phyloP scores from a whole-genome alignment of 2,329 filamentous ascomycete species.

The Onygenales sp. region DNA sequence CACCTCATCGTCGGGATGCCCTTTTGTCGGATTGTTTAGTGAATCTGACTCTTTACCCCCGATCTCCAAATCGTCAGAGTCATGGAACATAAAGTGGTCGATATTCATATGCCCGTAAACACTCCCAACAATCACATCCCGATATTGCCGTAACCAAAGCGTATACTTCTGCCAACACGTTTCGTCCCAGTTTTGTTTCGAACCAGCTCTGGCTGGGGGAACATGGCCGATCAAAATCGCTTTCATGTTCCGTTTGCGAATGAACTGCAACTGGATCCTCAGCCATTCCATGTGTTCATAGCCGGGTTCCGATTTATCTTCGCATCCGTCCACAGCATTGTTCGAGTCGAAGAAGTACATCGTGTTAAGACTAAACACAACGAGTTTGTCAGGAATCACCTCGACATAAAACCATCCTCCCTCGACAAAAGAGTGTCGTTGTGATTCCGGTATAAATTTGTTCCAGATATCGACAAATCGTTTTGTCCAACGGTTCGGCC shows the following conservation, averaged over 20 bases:
- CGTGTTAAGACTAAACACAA: constrained; percentile 90
- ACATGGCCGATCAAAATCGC: constrained; percentile 92
- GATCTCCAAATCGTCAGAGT: constrained; percentile 66
- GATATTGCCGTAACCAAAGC: constrained; percentile 79
- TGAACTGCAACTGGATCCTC: constrained; percentile 71
- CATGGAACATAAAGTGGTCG: constrained; percentile 90
- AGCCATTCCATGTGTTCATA: constrained; percentile 97
- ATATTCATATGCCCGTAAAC: constrained; percentile 97
- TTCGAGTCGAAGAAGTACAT: constrained; percentile 95
- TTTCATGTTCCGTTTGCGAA: constrained; percentile 81
- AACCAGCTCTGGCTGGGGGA: constrained; percentile 74
- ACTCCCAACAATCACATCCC: constrained; percentile 72
- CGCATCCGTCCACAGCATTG: constrained; percentile 85
- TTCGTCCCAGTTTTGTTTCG: constrained; percentile 88
- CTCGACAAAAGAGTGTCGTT: constrained; percentile 81
- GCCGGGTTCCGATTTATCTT: constrained; percentile 67
- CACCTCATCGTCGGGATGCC: constrained; percentile 39
- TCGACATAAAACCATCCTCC: constrained; percentile 95
- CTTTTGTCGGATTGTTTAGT: constrained; percentile 9
- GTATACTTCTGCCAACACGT: constrained; percentile 98
- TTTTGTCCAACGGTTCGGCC: constrained; percentile 79
- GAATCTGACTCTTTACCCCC: constrained; percentile 23
- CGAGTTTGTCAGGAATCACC: constrained; percentile 74
- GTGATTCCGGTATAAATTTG: constrained; percentile 81
- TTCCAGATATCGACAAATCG: constrained; percentile 71